These are phyloP conservation scores for Capillidium rhysosporum DNA, from an alignment of 371 early-diverging fungal species.

Conservation along the genomic window DNA sequence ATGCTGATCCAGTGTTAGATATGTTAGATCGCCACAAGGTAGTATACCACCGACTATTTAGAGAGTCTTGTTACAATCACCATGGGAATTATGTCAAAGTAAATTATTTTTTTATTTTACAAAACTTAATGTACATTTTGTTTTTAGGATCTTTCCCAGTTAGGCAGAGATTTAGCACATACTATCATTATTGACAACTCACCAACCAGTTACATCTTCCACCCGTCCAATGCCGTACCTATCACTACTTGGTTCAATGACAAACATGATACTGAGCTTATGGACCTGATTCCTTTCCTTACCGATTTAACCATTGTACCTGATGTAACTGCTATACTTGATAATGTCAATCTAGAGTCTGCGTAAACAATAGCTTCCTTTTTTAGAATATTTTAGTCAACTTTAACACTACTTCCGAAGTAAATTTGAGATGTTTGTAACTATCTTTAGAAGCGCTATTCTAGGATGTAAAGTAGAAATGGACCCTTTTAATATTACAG, in stretches of 20 bases:
- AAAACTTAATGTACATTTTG: not conserved
- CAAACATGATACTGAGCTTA: slow-evolving; percentile 81
- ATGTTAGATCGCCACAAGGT: slow-evolving; percentile 68
- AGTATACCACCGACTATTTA: slow-evolving; percentile 77
- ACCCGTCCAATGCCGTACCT: slow-evolving; percentile 86
- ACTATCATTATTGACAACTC: slow-evolving; percentile 79
- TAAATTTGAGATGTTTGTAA: no score
- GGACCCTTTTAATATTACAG: no score
- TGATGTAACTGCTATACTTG: slow-evolving; percentile 70
- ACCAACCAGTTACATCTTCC: slow-evolving; percentile 84
- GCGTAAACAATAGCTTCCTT: not conserved
- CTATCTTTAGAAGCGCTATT: no score
- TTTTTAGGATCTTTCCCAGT: slow-evolving; percentile 47
- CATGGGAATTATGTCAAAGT: slow-evolving; percentile 93
- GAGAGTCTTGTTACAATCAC: slow-evolving; percentile 85
- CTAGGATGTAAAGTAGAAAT: no score
- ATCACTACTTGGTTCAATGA: slow-evolving; percentile 95
- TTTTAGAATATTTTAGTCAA: no score
- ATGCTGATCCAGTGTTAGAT: slow-evolving; percentile 93
- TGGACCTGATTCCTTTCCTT: slow-evolving; percentile 82
- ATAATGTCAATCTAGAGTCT: slow-evolving; percentile 15
- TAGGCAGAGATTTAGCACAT: slow-evolving; percentile 66
- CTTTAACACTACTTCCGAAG: no score
- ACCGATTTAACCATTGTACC: slow-evolving; percentile 72
- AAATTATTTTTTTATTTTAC: slow-evolving; percentile 4